Percentiles rank a stretch among this genome's conserved stretches.
Conservation (phyloP, 176 grass and related monocot genomes). For the Avena insularis region DNA sequence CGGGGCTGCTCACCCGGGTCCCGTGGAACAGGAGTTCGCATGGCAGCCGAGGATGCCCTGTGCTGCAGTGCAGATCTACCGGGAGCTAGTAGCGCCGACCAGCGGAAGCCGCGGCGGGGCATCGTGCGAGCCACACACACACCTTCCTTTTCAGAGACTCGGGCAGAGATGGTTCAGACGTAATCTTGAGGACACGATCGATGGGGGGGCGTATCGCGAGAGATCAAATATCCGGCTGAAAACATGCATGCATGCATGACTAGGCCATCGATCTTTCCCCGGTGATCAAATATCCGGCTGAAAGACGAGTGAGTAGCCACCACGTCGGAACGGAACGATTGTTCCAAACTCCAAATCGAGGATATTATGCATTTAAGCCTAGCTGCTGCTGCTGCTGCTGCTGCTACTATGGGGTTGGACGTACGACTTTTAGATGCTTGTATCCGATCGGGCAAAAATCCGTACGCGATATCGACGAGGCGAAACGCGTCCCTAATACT, state of each 20-base stretch:
- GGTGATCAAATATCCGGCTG: not conserved
- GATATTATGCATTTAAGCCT: no score
- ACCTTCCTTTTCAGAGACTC: not conserved
- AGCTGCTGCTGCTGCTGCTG: no score
- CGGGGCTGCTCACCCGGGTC: not conserved
- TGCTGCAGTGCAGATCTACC: not conserved
- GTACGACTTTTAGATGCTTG: no score
- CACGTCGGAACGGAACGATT: no score
- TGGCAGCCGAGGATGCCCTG: constrained; percentile 40
- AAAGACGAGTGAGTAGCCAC: not conserved
- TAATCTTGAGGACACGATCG: not conserved
- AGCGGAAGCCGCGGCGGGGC: not conserved
- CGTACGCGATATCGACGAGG: no score
- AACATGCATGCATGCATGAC: no score
- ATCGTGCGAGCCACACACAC: not conserved
- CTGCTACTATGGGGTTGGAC: no score
- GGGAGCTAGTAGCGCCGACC: not conserved
- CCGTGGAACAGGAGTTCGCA: constrained; percentile 26
- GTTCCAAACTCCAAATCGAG: no score
- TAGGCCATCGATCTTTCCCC: not conserved
- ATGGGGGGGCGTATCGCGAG: not conserved
- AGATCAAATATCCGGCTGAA: not conserved
- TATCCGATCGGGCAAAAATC: no score
- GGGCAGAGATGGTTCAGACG: not conserved
- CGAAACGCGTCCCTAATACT: no score